Evolutionary conservation across 805 yeast species (phyloP).

Genomic region (Saccharomyces mikatae): DNA sequence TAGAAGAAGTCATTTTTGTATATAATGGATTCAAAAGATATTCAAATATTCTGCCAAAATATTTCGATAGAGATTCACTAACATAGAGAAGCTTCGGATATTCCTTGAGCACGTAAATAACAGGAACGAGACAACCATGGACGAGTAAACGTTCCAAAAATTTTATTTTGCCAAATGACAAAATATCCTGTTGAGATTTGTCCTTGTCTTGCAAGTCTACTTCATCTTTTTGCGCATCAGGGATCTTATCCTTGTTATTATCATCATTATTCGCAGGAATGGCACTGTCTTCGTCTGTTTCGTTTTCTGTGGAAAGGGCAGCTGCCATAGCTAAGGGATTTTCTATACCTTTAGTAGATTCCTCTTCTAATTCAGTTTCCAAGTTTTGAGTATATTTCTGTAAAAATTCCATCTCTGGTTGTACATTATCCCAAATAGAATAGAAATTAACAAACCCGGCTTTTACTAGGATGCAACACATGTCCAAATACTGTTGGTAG

Average conservation of each 20-base stretch:
- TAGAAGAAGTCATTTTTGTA: slow-evolving; percentile 2
- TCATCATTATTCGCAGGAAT: slow-evolving; percentile 5
- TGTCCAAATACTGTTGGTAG: slow-evolving; percentile 28
- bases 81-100: slow-evolving; percentile 55
- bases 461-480: slow-evolving; percentile 53
- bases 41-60: slow-evolving; percentile 44
- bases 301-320: slow-evolving; percentile 65
- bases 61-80: slow-evolving; percentile 40
- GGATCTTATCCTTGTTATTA: slow-evolving; percentile 1
- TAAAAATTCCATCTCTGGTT: slow-evolving; percentile 46
- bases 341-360: slow-evolving; percentile 53
- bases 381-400: slow-evolving; percentile 36
- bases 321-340: slow-evolving; percentile 85
- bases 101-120: slow-evolving; percentile 47
- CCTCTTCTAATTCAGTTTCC: slow-evolving; percentile 43
- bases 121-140: slow-evolving; percentile 55
- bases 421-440: slow-evolving; percentile 46
- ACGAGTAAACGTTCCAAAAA: slow-evolving; percentile 47
- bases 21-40: slow-evolving; percentile 42
- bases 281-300: slow-evolving; percentile 31
- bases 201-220: slow-evolving; percentile 13
- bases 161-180: slow-evolving; percentile 24
- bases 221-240: slow-evolving; percentile 7
- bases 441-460: slow-evolving; percentile 60
- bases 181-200: slow-evolving; percentile 7